Percentiles rank a stretch among this genome's conserved stretches.
These are phyloP conservation scores for Mariannaea elegans DNA, from an alignment of 2,329 filamentous ascomycete genomes.

Conservation along the genomic window DNA sequence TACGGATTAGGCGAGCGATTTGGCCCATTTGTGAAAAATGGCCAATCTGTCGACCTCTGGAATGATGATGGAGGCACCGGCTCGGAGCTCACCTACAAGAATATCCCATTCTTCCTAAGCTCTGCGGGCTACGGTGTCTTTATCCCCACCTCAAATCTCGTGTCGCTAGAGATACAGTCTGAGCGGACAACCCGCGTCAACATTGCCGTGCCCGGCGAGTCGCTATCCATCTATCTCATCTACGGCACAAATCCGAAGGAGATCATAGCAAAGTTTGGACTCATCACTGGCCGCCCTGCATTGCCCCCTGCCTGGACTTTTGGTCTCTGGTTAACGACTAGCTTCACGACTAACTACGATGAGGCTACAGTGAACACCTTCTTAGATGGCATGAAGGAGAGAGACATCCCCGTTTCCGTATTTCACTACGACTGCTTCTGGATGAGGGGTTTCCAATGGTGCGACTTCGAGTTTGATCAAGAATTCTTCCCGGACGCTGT, in stretches of 20 bases:
- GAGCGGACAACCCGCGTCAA: constrained; percentile 77
- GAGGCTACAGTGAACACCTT: constrained; percentile 73
- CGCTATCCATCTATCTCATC: constrained; percentile 79
- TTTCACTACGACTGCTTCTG: constrained; percentile 84
- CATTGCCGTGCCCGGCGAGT: constrained; percentile 73
- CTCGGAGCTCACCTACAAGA: constrained; percentile 77
- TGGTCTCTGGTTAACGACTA: constrained; percentile 81
- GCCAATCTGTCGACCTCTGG: constrained; percentile 73
- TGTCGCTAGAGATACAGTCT: constrained; percentile 78
- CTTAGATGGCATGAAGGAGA: constrained; percentile 72
- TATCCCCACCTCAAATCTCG: constrained; percentile 73
- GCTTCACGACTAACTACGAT: constrained; percentile 77
- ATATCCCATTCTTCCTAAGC: constrained; percentile 74
- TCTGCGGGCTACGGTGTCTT: constrained; percentile 79
- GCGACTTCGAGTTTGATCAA: constrained; percentile 75
- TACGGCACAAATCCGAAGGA: constrained; percentile 77
- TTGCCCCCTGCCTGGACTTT: constrained; percentile 78
- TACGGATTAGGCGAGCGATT: constrained; percentile 81
- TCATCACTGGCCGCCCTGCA: constrained; percentile 71
- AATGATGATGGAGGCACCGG: constrained; percentile 72
- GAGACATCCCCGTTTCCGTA: constrained; percentile 72
- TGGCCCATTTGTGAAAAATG: constrained; percentile 79
- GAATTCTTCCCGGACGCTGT: constrained; percentile 74
- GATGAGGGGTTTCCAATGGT: constrained; percentile 80
- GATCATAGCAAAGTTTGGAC: constrained; percentile 71